Evolutionary conservation across 2,329 filamentous ascomycete genomes (phyloP).

Genomic region (Didymella keratinophila): DNA sequence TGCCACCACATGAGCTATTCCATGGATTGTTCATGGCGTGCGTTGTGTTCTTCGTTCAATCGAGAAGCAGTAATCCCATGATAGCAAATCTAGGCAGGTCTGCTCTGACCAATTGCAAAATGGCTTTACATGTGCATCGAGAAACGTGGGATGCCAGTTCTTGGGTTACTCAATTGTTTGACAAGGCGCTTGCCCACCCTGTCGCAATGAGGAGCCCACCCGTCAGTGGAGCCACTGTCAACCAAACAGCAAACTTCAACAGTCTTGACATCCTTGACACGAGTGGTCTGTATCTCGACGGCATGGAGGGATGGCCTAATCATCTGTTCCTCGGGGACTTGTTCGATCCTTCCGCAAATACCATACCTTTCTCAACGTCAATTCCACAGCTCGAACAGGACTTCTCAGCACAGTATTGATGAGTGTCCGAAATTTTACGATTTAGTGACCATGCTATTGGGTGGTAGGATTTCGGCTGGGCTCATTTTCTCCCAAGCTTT

Average conservation of each 20-base stretch:
- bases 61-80: slow-evolving; percentile 1
- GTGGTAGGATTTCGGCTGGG: slow-evolving; percentile 46
- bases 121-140: slow-evolving; percentile 13
- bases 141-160: slow-evolving; percentile 15
- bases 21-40: slow-evolving; percentile 14
- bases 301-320: slow-evolving; percentile 13
- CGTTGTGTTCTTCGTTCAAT: slow-evolving; percentile 16
- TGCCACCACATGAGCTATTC: slow-evolving; percentile 16
- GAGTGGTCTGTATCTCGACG: slow-evolving; percentile 5
- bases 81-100: slow-evolving; percentile 12
- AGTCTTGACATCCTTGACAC: slow-evolving; percentile 1
- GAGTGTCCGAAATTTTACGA: neutral
- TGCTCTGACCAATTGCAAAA: slow-evolving; percentile 15
- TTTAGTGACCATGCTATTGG: neutral
- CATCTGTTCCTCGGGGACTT: slow-evolving; percentile 13
- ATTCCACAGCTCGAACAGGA: neutral
- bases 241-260: neutral
- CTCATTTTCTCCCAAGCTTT: slow-evolving; percentile 56
- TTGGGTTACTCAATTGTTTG: slow-evolving; percentile 14
- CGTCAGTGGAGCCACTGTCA: neutral
- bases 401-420: neutral
- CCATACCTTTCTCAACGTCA: neutral
- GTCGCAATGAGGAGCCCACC: neutral
- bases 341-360: slow-evolving; percentile 1
- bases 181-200: slow-evolving; percentile 10